Base-by-base conservation (phyloP, 1,284 basidiomycete species). In the Neolentinus lepideus region DNA sequence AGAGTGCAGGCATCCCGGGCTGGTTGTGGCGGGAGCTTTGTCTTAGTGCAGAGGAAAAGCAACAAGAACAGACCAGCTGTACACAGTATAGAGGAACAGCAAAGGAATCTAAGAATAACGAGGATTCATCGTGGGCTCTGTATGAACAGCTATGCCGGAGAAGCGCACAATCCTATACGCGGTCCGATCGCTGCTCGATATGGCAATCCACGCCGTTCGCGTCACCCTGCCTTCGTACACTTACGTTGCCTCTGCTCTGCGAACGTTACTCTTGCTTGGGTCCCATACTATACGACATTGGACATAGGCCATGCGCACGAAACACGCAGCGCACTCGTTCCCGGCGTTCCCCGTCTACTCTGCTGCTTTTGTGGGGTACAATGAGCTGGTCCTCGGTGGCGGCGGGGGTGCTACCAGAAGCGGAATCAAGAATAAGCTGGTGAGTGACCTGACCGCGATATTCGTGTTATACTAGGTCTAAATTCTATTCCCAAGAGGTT, bases 361-460 rank as follows among this genome's bases (percentile, higher is more conserved):
- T 6, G 84, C 88, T 55, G 83, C 84, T n/a, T 98, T 95, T 73
- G 69, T 90, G 12, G 81, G 85, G 0, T 76, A 85, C 22, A 76
- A 81, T 52, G 75, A 83, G n/a, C 72, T 97, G n/a, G 75, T 94
- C 12, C 75, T 96, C 2, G 94, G 93, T 1, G 94, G 94, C 1
- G 94, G 94, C 25, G 94, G 94, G 1, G 94, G 95, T 21, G 81
- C 75, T 59, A 76, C 84, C 60, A 78, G 77, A 60, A 92, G 81
- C 54, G 94, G 94, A 1, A 89, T 98, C 60, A 92, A 92, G 74
- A 98, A 98, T 73, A 93, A 93, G 70, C 71, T 98, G 59, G 94
- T 92, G 59, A 61, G 86, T 75, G 10, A 29, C 24, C 25, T 16
- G 25, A 8, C n/a, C 3, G 11, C 3, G 38, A 19, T 43, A 33